These are phyloP conservation scores for Hortiboletus flavorubellus DNA, from an alignment of 768 basidiomycete genomes.

Conservation along the genomic window DNA sequence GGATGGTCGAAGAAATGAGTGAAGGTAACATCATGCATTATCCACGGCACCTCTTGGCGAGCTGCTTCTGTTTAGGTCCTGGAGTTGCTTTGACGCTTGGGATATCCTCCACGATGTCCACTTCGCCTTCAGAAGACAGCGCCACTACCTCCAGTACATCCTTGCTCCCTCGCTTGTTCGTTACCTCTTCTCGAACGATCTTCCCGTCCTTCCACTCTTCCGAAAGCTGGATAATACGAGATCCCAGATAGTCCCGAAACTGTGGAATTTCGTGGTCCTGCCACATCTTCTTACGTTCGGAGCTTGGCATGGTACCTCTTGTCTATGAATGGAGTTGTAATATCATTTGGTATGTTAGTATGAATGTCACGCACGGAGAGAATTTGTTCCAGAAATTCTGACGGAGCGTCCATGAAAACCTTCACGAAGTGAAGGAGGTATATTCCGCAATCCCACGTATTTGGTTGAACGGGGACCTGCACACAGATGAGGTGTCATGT, in stretches of 20 bases:
- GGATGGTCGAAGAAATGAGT: conserved; percentile 1
- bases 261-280: conserved; percentile 42
- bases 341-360: not conserved
- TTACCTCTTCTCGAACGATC: conserved; percentile 35
- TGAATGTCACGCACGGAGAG: conserved; percentile 23
- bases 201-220: conserved; percentile 49
- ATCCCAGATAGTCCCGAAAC: conserved; percentile 45
- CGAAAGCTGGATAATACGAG: conserved; percentile 47
- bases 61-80: conserved; percentile 13
- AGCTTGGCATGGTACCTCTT: conserved; percentile 32
- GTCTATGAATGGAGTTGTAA: conserved; percentile 20
- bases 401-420: conserved; percentile 67
- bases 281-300: conserved; percentile 50
- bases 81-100: conserved; percentile 8
- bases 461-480: conserved; percentile 85
- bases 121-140: conserved; percentile 38
- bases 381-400: conserved; percentile 48
- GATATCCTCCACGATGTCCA: conserved; percentile 37
- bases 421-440: conserved; percentile 87
- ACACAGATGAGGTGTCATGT: not conserved
- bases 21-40: conserved; percentile 9
- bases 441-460: conserved; percentile 90
- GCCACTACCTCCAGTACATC: conserved; percentile 14
- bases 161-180: conserved; percentile 28
- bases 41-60: conserved; percentile 28